Evolutionary conservation across 148 eudicot species (phyloP), one percentile per base, ranked within the genome.

Genomic region (Arbutus unedo): DNA sequence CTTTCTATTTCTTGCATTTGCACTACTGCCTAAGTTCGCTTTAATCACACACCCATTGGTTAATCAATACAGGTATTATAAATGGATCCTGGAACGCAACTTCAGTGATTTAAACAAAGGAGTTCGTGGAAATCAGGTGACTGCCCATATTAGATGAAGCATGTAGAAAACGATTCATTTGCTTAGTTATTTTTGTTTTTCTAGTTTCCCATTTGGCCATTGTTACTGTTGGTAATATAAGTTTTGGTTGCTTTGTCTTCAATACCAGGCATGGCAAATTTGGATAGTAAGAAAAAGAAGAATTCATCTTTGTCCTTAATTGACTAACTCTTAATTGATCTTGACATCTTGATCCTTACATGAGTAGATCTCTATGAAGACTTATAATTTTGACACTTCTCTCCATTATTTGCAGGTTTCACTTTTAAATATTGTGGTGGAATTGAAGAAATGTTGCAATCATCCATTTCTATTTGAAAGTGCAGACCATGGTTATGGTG

Each of bases 371-470:
- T 56, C 64, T 31, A 44, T 38, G 60, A 41, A 15, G 38, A 48
- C 23, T 68, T 31, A n/a, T 55, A 7, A n/a, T 53, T 6, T 81
- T 71, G 67, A 81, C 15, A 19, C 43, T 10, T 78, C 59, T 56
- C 82, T 71, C 64, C 49, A 25, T 50, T 47, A 83, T 81, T 19
- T 89, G 88, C 94, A 97, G 99, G 99, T 97, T 79, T 97, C 99
- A 74, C 93, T 97, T 79, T 82, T 97, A 85, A 97, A 97, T 88
- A 97, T 97, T 77, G 99, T 97, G 91, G 98, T 97, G 79, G 99
- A 97, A 91, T 87, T 97, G 93, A 97, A 97, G 93, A 97, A 97
- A 87, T 97, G 99, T 83, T 97, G 99, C 92, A 97, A 97, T 86
- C 99, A 97, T 87, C 99, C 99, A 44, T 97, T 97, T 88, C 85